phyloP scores from a whole-genome alignment of 1,139 yeast species.

The Saccharomycopsis phalli region DNA sequence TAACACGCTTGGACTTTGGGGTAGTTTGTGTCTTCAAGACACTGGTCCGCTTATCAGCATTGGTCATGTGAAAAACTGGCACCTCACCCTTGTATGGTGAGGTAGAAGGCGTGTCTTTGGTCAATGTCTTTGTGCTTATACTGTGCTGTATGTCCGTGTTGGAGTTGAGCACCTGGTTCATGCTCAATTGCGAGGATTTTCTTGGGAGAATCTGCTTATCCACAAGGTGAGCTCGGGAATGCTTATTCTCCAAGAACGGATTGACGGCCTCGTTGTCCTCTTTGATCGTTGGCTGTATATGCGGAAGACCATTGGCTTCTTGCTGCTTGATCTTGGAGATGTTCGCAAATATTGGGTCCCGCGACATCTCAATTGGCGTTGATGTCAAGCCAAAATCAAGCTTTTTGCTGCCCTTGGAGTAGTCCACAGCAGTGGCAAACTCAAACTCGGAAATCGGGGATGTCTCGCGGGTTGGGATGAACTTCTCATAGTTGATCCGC shows the following conservation, averaged over 20 bases:
- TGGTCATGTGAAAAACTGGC: constrained; percentile 5
- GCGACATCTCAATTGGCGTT: constrained; percentile 19
- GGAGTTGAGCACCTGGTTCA: constrained; percentile 10
- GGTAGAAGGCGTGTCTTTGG: constrained; percentile 8
- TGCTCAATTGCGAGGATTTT: constrained; percentile 12
- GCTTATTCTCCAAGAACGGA: constrained; percentile 5
- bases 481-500: constrained; percentile 16
- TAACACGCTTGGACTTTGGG: neutral
- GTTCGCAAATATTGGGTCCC: constrained; percentile 20
- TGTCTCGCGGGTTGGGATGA: constrained; percentile 9
- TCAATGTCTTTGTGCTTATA: constrained; percentile 12
- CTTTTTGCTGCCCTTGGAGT: constrained; percentile 6
- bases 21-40: too few relatives aligned
- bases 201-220: constrained; percentile 2
- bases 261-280: constrained; percentile 3
- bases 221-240: neutral
- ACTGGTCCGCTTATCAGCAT: constrained; percentile 5
- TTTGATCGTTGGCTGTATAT: too few relatives aligned
- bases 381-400: constrained; percentile 17
- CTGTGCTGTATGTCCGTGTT: constrained; percentile 7
- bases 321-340: constrained; percentile 7
- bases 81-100: constrained; percentile 7
- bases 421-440: constrained; percentile 14
- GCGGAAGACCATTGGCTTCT: constrained; percentile 9
- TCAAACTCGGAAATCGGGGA: constrained; percentile 13